Conservation (phyloP, 768 basidiomycete genomes). For the Russula abietina region DNA sequence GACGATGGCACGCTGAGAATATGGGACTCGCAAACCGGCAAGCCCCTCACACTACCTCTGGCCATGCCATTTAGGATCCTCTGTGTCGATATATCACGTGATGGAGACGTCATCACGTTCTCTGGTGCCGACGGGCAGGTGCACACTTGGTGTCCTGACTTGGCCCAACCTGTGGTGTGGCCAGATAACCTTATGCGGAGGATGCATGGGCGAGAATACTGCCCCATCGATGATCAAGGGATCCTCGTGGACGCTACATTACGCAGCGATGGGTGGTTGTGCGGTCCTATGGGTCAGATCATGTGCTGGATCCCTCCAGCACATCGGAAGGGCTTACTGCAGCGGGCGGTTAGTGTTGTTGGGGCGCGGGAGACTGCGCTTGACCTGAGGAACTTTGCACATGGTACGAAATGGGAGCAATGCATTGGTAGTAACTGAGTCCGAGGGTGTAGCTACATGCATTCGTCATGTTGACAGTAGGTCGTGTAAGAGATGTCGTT, state of each 20-base stretch:
- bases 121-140: constrained; percentile 1
- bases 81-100: constrained; percentile 3
- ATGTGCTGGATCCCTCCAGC: constrained; percentile 16
- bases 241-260: neutral
- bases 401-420: constrained; percentile 13
- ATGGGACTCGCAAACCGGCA: constrained; percentile 11
- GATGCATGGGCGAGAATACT: constrained; percentile 1
- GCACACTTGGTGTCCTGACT: constrained; percentile 3
- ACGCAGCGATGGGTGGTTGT: constrained; percentile 9
- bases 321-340: constrained; percentile 13
- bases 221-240: constrained; percentile 14
- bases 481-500: too few species aligned
- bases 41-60: constrained; percentile 7
- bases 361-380: constrained; percentile 10
- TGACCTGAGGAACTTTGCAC: constrained; percentile 6
- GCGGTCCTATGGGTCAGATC: neutral
- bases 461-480: too few species aligned
- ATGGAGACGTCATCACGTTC: constrained; percentile 7
- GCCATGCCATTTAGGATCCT: neutral
- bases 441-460: too few species aligned
- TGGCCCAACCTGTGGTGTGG: constrained; percentile 6
- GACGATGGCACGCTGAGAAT: constrained; percentile 14
- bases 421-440: neutral
- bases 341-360: constrained; percentile 9
- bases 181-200: constrained; percentile 5